Evolutionary conservation across 768 basidiomycete genomes (phyloP).

Genomic region (Lactarius indigo): DNA sequence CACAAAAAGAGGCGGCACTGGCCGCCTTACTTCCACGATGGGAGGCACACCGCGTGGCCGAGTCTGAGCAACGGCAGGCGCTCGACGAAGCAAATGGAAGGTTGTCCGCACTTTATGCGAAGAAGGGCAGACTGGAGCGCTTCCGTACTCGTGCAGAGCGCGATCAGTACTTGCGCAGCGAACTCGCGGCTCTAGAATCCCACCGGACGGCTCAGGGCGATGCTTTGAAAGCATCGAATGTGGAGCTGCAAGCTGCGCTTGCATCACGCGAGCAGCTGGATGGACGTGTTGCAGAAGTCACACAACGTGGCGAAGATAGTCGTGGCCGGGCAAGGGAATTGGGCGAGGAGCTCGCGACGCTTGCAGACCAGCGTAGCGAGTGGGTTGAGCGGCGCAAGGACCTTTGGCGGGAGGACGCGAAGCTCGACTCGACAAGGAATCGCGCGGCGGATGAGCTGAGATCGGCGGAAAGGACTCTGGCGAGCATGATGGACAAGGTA

Average conservation of each 20-base stretch:
- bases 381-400: conserved; percentile 84
- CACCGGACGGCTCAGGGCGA: conserved; percentile 54
- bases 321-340: conserved; percentile 54
- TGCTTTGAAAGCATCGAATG: conserved; percentile 51
- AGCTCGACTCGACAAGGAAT: conserved; percentile 70
- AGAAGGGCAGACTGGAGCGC: conserved; percentile 84
- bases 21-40: conserved; percentile 67
- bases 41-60: conserved; percentile 52
- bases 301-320: conserved; percentile 62
- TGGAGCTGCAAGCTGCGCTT: conserved; percentile 47
- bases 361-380: conserved; percentile 68
- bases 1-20: conserved; percentile 57
- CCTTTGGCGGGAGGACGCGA: conserved; percentile 92
- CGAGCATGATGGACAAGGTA: conserved; percentile 96
- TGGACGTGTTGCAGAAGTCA: conserved; percentile 51
- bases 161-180: conserved; percentile 76
- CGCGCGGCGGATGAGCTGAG: conserved; percentile 80
- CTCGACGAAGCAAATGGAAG: conserved; percentile 74
- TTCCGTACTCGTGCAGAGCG: conserved; percentile 83
- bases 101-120: conserved; percentile 75
- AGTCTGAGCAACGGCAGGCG: conserved; percentile 54
- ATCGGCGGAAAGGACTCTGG: conserved; percentile 71
- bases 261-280: conserved; percentile 55
- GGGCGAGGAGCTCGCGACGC: conserved; percentile 50
- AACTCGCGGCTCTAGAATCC: conserved; percentile 65